Base-by-base conservation (phyloP, 768 basidiomycete species). In the Termitomyces sp. region DNA sequence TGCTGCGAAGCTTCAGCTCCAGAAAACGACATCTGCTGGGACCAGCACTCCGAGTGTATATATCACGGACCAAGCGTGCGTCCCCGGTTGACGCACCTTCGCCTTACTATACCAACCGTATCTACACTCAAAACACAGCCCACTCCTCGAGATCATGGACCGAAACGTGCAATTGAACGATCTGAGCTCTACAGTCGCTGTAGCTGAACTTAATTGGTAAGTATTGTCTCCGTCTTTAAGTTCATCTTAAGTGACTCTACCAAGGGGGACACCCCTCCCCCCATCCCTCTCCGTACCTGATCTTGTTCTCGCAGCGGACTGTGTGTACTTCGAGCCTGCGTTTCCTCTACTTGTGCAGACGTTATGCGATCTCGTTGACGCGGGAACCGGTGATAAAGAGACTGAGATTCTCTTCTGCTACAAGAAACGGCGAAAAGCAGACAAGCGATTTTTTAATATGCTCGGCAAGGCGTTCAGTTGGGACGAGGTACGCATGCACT, bases 291-390 rank as follows among this genome's bases (percentile, higher is more conserved):
- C 70, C 14, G 69, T 65, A 4, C 81, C 86, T 6, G 84, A 91
- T 65, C 52, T 96, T 25, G 80, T 98, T 57, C 81, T 98, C 5
- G 92, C 91, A 2, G 95, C 95, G 0, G 95, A 98, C 66, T 98
- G 95, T 63, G 94, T 98, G 9, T 98, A 98, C 74, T 94, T 92
- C 62, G 95, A 97, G 71, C 92, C 93, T 12, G 86, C 92, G 0
- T 98, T 97, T 65, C 89, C 93, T 8, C 80, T 95, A 12, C 82
- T 98, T 1, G 89, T 95, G 2, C 71, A 86, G 61, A 95, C 94
- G 0, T 76, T 98, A 32, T 78, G 74, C 34, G 82, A 87, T 43
- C 81, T 96, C 37, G 75, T 81, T 1, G 75, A 78, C 16, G 25
- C 27, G 14, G 34, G 23, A 4, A n/a, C 40, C 1, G 53, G 16